phyloP scores from a whole-genome alignment of 768 basidiomycete genomes.

The Clathrus columnatus region DNA sequence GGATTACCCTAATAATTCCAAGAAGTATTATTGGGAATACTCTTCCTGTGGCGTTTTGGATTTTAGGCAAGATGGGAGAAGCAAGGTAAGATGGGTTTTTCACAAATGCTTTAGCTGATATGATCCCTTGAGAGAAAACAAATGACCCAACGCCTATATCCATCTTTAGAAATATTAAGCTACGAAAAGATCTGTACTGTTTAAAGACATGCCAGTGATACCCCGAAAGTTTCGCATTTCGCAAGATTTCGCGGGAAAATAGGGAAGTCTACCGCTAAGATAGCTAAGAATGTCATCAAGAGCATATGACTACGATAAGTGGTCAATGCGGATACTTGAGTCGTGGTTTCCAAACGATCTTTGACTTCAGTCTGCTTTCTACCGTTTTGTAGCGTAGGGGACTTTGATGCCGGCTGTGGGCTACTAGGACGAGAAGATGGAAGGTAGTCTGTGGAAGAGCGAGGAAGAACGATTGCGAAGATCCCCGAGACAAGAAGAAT shows the following conservation, averaged over 20 bases:
- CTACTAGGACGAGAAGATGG: not conserved
- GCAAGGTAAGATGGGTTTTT: conserved; percentile 50
- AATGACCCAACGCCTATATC: conserved; percentile 96
- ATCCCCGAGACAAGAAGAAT: conserved; percentile 39
- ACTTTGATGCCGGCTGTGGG: not conserved
- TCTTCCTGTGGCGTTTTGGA: conserved; percentile 45
- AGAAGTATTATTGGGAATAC: conserved; percentile 58
- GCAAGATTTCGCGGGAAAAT: conserved; percentile 82
- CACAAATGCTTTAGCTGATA: conserved; percentile 77
- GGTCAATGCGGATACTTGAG: conserved; percentile 68
- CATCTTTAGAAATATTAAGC: conserved; percentile 52
- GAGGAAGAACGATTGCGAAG: conserved; percentile 29
- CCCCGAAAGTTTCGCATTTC: conserved; percentile 92
- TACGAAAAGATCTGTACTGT: not conserved
- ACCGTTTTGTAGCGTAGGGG: not conserved
- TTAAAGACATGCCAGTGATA: conserved; percentile 63
- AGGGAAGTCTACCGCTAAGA: conserved; percentile 92
- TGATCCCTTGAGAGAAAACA: conserved; percentile 90
- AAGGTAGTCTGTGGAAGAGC: conserved; percentile 9
- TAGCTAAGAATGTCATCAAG: conserved; percentile 81
- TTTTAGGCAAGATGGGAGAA: conserved; percentile 40
- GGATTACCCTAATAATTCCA: conserved; percentile 66
- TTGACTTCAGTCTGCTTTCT: not conserved
- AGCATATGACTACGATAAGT: conserved; percentile 93
- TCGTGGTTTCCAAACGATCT: conserved; percentile 3